Evolutionary conservation across 2,329 filamentous ascomycete species (phyloP).

Genomic region (Fusarium foetens): DNA sequence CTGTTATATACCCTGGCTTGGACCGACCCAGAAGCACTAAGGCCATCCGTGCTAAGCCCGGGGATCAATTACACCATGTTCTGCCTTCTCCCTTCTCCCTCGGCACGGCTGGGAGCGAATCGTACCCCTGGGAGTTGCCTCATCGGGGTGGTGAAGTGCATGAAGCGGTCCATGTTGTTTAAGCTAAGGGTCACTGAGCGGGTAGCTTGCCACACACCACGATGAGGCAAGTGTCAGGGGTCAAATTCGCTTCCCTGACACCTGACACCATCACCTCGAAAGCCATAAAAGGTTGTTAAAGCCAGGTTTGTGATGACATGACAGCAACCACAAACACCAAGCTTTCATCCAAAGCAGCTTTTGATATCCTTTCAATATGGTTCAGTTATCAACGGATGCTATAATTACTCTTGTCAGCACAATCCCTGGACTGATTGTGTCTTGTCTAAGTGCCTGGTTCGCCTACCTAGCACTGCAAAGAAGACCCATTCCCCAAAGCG

Average conservation of each 20-base stretch:
- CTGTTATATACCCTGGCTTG: too few species aligned
- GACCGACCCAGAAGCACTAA: too few species aligned
- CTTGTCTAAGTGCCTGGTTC: not conserved
- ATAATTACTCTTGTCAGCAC: not conserved
- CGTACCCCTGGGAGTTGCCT: not conserved
- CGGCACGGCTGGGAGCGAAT: too few species aligned
- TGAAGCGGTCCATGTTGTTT: too few species aligned
- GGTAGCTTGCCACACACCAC: too few species aligned
- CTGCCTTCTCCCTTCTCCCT: too few species aligned
- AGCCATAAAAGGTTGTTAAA: not conserved
- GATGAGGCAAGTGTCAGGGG: not conserved
- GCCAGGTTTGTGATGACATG: not conserved
- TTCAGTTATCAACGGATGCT: not conserved
- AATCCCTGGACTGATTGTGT: not conserved
- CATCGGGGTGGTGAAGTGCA: not conserved
- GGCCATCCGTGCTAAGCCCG: too few species aligned
- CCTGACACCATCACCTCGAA: too few species aligned
- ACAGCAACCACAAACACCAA: not conserved
- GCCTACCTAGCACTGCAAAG: not conserved
- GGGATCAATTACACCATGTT: too few species aligned
- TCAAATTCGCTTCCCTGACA: too few species aligned
- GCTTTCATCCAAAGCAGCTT: not conserved
- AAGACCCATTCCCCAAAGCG: fast-evolving
- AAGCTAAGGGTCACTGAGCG: too few species aligned
- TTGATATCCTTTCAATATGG: not conserved